Conservation (phyloP, 164 flowering plant species). For the Chimonanthus praecox region DNA sequence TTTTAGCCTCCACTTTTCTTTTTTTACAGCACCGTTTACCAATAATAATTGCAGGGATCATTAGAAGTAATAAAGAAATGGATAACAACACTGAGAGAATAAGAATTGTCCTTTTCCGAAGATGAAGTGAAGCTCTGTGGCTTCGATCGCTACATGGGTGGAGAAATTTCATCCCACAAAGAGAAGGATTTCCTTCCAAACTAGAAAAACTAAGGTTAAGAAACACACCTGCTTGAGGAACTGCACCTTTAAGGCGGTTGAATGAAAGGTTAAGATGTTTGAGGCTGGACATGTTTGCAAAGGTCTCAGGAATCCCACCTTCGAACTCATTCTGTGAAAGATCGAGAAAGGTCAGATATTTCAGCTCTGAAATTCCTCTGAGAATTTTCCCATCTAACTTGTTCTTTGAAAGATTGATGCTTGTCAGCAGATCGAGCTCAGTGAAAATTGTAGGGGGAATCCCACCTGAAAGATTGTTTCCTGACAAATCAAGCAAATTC, state of each 20-base stretch:
- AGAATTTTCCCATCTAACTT: conserved; percentile 47
- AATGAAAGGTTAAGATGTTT: conserved; percentile 62
- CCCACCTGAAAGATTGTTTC: conserved; percentile 44
- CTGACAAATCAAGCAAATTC: conserved; percentile 55
- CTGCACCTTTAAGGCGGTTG: conserved; percentile 64
- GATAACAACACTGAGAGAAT: conserved; percentile 40
- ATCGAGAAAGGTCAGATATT: conserved; percentile 45
- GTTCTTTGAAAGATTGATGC: conserved; percentile 63
- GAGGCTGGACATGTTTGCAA: conserved; percentile 35
- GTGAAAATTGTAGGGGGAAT: conserved; percentile 35
- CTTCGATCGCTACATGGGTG: conserved; percentile 30
- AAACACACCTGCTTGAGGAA: conserved; percentile 55
- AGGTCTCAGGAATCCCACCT: conserved; percentile 53
- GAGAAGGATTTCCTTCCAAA: conserved; percentile 53
- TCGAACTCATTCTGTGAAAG: conserved; percentile 53
- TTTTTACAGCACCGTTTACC: conserved; percentile 17
- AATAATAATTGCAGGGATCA: conserved; percentile 21
- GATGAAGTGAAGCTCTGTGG: conserved; percentile 10
- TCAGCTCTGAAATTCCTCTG: conserved; percentile 31
- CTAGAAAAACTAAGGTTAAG: conserved; percentile 24
- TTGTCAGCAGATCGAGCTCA: conserved; percentile 23
- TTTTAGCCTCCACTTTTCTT: conserved; percentile 12
- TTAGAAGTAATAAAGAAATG: conserved; percentile 21
- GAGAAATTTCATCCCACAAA: conserved; percentile 49
- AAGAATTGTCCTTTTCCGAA: conserved; percentile 30